These are phyloP conservation scores for Gossypium aridum DNA, from an alignment of 441 rosid species.

Conservation along the genomic window DNA sequence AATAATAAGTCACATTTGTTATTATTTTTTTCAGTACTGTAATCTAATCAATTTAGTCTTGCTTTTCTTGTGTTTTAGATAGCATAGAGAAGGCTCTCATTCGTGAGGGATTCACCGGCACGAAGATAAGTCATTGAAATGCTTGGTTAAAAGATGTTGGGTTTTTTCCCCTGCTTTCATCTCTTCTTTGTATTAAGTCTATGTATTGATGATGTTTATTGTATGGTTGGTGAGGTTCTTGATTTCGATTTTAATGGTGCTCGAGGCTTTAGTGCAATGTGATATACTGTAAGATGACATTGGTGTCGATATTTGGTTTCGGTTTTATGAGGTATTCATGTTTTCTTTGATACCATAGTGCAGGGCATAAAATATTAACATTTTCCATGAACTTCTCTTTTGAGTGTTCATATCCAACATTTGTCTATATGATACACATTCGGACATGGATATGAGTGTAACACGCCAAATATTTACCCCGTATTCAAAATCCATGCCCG, in stretches of 20 bases:
- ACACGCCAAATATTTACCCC: too few relatives aligned
- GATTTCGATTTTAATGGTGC: constrained; percentile 1
- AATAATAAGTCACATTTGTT: neutral
- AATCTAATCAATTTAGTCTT: neutral
- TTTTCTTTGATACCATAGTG: neutral
- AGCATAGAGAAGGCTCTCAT: neutral
- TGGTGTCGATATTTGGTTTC: neutral
- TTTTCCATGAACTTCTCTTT: neutral
- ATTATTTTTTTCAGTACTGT: neutral
- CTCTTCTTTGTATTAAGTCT: neutral
- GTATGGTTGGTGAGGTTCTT: constrained; percentile 9
- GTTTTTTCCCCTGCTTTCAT: neutral
- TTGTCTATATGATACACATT: too few relatives aligned
- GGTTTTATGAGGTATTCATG: neutral
- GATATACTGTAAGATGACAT: neutral
- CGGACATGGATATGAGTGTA: too few relatives aligned
- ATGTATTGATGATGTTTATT: neutral
- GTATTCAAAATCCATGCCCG: too few relatives aligned
- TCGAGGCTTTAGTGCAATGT: neutral
- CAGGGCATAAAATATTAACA: neutral
- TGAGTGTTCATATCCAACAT: too few relatives aligned
- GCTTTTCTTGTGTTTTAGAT: constrained; percentile 14
- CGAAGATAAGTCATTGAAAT: neutral
- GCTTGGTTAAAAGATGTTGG: constrained; percentile 10
- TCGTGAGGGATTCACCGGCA: neutral